Conservation (phyloP, 176 grass and related monocot species). For the Avena insularis region DNA sequence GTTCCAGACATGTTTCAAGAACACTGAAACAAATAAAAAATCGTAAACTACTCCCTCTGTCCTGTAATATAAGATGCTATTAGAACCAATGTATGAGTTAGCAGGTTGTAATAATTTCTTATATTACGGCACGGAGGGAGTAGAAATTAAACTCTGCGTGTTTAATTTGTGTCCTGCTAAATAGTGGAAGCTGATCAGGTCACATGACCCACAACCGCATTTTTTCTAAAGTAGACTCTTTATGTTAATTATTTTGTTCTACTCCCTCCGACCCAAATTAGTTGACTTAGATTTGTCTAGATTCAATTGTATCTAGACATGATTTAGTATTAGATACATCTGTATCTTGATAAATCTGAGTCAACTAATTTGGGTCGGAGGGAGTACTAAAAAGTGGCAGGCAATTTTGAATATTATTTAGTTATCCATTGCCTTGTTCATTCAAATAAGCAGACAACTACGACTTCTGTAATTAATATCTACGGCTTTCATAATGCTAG, state of each 20-base stretch:
- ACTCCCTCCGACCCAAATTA: neutral
- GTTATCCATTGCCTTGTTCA: neutral
- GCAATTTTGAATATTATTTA: conserved; percentile 3
- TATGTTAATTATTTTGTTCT: neutral
- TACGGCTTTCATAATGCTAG: neutral
- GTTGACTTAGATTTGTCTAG: too few species aligned
- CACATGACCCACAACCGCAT: neutral
- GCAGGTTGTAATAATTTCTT: too few species aligned
- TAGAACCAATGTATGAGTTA: too few species aligned
- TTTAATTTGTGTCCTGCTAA: neutral
- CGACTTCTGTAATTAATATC: neutral
- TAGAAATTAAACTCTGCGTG: neutral
- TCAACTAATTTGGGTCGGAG: too few species aligned
- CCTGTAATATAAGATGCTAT: too few species aligned
- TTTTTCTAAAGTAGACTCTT: neutral
- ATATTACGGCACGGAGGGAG: too few species aligned
- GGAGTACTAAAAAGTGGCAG: neutral
- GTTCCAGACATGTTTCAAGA: conserved; percentile 28
- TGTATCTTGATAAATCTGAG: too few species aligned
- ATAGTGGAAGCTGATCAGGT: neutral
- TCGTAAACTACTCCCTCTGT: neutral
- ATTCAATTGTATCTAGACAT: too few species aligned
- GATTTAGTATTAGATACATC: too few species aligned
- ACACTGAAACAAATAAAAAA: conserved; percentile 39
- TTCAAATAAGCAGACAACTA: neutral